A percentile compares a stretch with the other conserved stretches of the same genome.
Evolutionary conservation across 2,329 filamentous ascomycete genomes (phyloP).

Genomic region (Cercospora sp.): DNA sequence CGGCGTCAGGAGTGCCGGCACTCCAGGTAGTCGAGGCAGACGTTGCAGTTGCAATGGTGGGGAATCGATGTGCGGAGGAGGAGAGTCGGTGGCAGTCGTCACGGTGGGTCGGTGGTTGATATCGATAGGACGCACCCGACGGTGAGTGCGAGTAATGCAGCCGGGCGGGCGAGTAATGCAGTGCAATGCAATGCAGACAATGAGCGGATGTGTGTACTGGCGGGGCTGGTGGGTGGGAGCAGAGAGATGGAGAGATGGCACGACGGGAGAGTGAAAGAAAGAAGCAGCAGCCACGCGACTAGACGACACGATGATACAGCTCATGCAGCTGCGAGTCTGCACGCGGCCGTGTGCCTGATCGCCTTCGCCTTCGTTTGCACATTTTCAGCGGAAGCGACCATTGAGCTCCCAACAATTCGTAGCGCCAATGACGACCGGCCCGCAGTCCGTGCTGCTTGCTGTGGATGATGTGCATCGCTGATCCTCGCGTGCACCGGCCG

Average conservation of each 20-base stretch:
- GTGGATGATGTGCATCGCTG: not conserved
- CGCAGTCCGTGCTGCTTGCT: conserved; percentile 5
- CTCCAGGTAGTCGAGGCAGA: conserved; percentile 7
- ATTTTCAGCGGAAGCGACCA: not conserved
- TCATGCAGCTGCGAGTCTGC: not conserved
- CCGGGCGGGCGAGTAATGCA: not conserved
- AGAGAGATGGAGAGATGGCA: not conserved
- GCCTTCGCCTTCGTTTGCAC: not conserved
- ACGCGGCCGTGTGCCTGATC: not conserved
- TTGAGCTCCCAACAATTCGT: conserved; percentile 7
- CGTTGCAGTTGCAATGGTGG: conserved; percentile 5
- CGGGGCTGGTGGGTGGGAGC: not conserved
- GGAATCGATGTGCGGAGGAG: not conserved
- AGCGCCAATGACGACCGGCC: conserved; percentile 6
- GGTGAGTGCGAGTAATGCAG: not conserved
- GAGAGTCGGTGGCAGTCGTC: not conserved
- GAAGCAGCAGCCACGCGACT: conserved; percentile 1
- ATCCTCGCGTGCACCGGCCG: not conserved
- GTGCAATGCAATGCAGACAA: conserved; percentile 3
- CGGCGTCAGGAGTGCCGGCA: conserved; percentile 11
- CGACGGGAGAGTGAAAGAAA: not conserved
- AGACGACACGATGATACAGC: not conserved
- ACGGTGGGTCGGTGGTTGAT: conserved; percentile 1
- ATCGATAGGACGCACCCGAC: not conserved
- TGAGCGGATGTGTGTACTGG: not conserved